phyloP scores from a whole-genome alignment of 371 early-diverging fungal genomes.

The Globomyces sp. region DNA sequence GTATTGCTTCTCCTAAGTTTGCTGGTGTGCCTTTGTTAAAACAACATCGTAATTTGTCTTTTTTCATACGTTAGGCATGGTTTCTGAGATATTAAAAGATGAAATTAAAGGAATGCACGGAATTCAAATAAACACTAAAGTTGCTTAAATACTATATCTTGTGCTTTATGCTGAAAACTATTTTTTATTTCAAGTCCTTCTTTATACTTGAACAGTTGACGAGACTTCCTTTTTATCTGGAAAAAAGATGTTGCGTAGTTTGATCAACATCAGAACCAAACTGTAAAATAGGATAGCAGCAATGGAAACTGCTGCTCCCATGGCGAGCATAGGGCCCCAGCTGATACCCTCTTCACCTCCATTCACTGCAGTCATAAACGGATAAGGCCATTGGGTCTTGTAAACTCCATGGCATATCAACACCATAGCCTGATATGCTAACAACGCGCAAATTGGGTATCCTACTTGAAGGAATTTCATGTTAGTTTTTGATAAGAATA shows the following conservation, averaged over 20 bases:
- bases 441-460: background rate
- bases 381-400: conserved; percentile 9
- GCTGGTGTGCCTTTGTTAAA: conserved; percentile 72
- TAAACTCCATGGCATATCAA: background rate
- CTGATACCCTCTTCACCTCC: conserved; percentile 2
- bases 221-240: no score
- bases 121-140: conserved; percentile 54
- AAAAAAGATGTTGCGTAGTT: no score
- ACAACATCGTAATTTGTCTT: conserved; percentile 64
- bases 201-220: background rate
- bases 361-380: conserved; percentile 9
- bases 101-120: conserved; percentile 94
- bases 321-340: conserved; percentile 10
- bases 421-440: background rate
- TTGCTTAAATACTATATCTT: conserved; percentile 21
- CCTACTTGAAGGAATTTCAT: background rate
- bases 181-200: background rate
- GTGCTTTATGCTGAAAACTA: background rate
- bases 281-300: background rate
- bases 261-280: background rate
- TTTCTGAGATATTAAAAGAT: conserved; percentile 79
- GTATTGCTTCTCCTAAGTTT: conserved; percentile 75
- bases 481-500: background rate
- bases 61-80: conserved; percentile 40
- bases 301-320: background rate